Percentiles rank a stretch among this genome's conserved stretches.
phyloP scores from a whole-genome alignment of 192 early-diverging fungal species.

The Backusella liffmaniae region DNA sequence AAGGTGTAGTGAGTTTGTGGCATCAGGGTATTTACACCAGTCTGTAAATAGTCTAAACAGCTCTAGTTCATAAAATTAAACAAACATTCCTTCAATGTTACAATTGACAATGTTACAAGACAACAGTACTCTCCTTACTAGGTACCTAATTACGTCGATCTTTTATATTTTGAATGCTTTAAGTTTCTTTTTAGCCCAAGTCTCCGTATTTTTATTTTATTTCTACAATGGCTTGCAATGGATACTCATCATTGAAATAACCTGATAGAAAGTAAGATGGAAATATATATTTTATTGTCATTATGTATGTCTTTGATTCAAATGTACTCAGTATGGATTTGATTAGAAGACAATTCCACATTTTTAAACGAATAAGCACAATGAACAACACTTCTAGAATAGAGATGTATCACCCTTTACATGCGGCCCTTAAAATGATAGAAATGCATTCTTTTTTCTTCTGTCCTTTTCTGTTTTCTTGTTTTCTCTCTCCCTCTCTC shows the following conservation, averaged over 20 bases:
- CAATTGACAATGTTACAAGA: background rate
- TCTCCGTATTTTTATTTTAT: background rate
- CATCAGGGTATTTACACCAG: background rate
- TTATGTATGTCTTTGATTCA: background rate
- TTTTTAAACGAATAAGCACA: background rate
- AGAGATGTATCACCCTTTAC: background rate
- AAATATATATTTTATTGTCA: background rate
- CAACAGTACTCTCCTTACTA: background rate
- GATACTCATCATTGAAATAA: background rate
- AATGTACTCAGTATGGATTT: background rate
- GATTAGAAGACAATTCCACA: background rate
- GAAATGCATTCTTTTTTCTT: background rate
- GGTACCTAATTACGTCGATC: background rate
- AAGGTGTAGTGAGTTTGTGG: background rate
- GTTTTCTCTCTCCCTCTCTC: background rate
- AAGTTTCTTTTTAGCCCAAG: background rate
- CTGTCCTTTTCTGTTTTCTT: background rate
- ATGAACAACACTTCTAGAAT: background rate
- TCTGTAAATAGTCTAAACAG: background rate
- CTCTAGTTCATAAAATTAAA: background rate
- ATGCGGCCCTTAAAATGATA: constrained; percentile 1
- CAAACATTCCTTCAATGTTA: background rate
- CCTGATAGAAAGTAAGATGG: background rate
- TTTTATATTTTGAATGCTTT: background rate
- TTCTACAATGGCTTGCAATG: background rate